phyloP scores from a whole-genome alignment of 2,329 filamentous ascomycete genomes.

The Claviceps arundinis region DNA sequence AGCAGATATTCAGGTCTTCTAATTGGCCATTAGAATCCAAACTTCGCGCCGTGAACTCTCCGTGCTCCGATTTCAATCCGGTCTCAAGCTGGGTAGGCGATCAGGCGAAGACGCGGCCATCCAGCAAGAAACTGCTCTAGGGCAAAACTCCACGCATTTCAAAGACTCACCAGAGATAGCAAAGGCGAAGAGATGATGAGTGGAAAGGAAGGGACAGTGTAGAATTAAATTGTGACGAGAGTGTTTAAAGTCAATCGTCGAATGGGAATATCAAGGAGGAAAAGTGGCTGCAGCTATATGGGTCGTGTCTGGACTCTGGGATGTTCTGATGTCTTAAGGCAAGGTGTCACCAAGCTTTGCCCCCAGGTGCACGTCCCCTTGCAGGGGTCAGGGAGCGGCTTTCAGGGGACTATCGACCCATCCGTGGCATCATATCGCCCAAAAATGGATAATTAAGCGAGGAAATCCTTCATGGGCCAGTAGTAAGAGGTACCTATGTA shows the following conservation, averaged over 20 bases:
- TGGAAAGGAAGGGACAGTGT: neutral
- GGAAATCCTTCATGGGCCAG: neutral
- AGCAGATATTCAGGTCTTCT: no score
- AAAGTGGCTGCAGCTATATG: neutral
- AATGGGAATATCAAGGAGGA: no score
- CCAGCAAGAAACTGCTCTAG: no score
- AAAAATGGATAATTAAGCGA: constrained; percentile 5
- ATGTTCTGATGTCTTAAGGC: constrained; percentile 11
- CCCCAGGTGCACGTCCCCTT: neutral
- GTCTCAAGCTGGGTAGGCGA: no score
- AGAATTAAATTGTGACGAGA: neutral
- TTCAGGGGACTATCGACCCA: no score
- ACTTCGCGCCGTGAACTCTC: no score
- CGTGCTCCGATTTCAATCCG: no score
- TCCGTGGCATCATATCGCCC: neutral
- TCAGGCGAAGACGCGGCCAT: no score
- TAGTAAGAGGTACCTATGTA: no score
- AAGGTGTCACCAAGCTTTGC: constrained; percentile 20
- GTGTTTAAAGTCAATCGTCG: neutral
- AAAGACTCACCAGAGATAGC: neutral
- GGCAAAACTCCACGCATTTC: neutral
- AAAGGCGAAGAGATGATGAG: neutral
- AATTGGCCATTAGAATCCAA: no score
- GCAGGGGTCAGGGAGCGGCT: neutral
- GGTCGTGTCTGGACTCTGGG: constrained; percentile 11